phyloP scores from a whole-genome alignment of 768 basidiomycete species.

The Sistotremastrum niveocremeum region DNA sequence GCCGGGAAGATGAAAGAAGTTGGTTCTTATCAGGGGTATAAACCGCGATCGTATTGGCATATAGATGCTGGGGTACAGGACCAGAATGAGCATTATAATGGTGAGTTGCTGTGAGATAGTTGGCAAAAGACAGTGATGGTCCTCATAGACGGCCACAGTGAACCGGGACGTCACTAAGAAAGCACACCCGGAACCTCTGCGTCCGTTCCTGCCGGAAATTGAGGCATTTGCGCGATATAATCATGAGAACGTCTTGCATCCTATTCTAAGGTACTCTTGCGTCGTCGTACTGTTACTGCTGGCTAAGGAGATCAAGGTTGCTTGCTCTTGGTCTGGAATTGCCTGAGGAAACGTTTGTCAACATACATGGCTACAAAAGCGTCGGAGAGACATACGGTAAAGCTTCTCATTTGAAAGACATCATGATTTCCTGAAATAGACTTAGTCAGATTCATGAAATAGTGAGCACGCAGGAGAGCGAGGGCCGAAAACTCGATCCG shows the following conservation, averaged over 20 bases:
- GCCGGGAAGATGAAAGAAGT: conserved; percentile 27
- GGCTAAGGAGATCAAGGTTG: conserved; percentile 19
- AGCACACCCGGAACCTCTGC: conserved; percentile 33
- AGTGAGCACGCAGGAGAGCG: conserved; percentile 19
- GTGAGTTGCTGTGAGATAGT: conserved; percentile 21
- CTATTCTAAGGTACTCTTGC: conserved; percentile 26
- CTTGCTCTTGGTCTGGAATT: conserved; percentile 39
- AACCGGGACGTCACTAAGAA: conserved; percentile 34
- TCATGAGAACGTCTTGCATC: conserved; percentile 37
- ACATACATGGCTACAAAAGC: conserved; percentile 31
- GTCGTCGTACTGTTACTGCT: not conserved
- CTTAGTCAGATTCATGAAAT: conserved; percentile 35
- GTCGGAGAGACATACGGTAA: conserved; percentile 25
- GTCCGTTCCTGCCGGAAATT: conserved; percentile 40
- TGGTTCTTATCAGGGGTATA: conserved; percentile 43
- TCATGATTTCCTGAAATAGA: not conserved
- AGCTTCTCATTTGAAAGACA: conserved; percentile 10
- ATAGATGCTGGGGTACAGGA: conserved; percentile 50
- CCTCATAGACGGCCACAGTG: conserved; percentile 20
- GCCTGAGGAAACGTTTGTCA: conserved; percentile 36
- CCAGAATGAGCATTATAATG: conserved; percentile 50
- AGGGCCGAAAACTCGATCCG: not conserved
- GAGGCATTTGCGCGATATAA: conserved; percentile 35
- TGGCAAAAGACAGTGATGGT: not conserved
- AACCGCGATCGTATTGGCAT: conserved; percentile 41